phyloP scores from a whole-genome alignment of 352 stramenopile species.

The Saprolegnia parasitica region DNA sequence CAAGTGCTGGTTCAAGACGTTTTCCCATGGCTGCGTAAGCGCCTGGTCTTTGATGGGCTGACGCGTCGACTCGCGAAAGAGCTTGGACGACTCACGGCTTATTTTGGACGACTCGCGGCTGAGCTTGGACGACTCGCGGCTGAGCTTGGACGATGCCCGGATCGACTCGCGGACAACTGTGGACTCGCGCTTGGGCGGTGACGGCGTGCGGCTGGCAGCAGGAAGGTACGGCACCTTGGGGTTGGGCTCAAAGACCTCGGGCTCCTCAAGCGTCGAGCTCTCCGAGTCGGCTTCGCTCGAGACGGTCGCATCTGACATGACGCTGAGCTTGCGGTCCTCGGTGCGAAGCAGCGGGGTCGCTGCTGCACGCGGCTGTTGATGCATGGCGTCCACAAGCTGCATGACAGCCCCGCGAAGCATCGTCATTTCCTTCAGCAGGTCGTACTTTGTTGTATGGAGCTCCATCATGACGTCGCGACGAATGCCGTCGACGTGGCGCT shows the following conservation, averaged over 20 bases:
- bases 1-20: slow-evolving; percentile 14
- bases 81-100: not conserved
- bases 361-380: not conserved
- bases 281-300: slow-evolving; percentile 32
- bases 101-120: not conserved
- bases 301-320: slow-evolving; percentile 17
- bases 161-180: too few species aligned
- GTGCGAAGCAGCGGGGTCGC: slow-evolving; percentile 35
- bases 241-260: slow-evolving; percentile 22
- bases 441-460: slow-evolving; percentile 75
- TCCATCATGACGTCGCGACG: slow-evolving; percentile 81
- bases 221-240: slow-evolving; percentile 13
- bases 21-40: slow-evolving; percentile 18
- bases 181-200: not conserved
- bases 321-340: slow-evolving; percentile 30
- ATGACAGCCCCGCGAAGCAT: slow-evolving; percentile 75
- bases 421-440: slow-evolving; percentile 78
- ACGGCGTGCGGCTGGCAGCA: not conserved
- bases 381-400: slow-evolving; percentile 35
- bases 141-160: not conserved
- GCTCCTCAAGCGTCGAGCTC: slow-evolving; percentile 41
- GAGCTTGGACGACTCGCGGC: slow-evolving; percentile 4
- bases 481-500: slow-evolving; percentile 59
- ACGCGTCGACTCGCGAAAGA: not conserved
- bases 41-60: slow-evolving; percentile 9